Evolutionary conservation across 805 yeast species (phyloP), one percentile per base, ranked within the genome.

Genomic region (Ogataea chonburiensis): DNA sequence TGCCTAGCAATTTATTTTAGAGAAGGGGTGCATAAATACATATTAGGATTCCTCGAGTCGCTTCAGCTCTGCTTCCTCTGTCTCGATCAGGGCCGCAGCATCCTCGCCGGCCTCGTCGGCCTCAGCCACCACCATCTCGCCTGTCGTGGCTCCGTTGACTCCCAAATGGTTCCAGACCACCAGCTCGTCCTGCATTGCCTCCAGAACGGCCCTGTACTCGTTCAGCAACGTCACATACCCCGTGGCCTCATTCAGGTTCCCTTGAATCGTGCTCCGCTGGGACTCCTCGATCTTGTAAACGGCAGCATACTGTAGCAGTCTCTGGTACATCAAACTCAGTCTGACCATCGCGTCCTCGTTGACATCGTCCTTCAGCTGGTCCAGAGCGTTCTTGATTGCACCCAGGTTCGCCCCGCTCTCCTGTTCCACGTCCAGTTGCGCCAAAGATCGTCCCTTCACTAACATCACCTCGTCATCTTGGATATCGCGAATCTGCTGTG

Each of bases 11-110:
- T 14, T 25, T 25, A 25, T 13, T 9, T 13, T 8, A 6, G 14
- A 14, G 28, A 9, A 23, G 7, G 12, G n/a, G n/a, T 7, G 6
- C 9, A 23, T 11, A 6, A 13, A 19, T 7, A 19, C 10, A 7
- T 10, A 23, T 11, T 11, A 7, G 6, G 28, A 25, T 8, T 42
- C 46, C 39, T 75, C 75, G 23, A 78, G 53, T 14, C 52, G 53
- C 28, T 44, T 54, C 7, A 78, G 68, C 46, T 72, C 77, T 13
- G 52, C 58, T 45, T 70, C 75, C 42, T 73, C 81, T 23, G 55
- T 55, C 5, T 46, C 56, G 2, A 77, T 71, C 34, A 68, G 43
- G 24, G 65, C 71, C 16, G 63, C 64, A 7, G 66, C 61, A 26
- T 34, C 42, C 17, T 21, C 43, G 11, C 49, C 46, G 12, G 17